Conservation (phyloP, 176 grass and related monocot genomes). For the Eragrostis curvula region DNA sequence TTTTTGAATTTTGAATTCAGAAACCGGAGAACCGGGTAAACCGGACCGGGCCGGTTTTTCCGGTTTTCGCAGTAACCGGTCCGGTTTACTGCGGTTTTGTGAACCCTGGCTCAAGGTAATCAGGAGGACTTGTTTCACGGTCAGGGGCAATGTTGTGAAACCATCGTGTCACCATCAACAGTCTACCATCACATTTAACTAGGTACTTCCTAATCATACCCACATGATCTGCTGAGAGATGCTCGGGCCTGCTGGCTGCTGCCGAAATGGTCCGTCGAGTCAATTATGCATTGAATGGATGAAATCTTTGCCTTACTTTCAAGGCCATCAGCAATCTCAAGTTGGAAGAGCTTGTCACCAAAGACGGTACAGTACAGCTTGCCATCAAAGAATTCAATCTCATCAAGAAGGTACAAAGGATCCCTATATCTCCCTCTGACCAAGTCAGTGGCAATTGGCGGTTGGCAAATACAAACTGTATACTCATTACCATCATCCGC, state of each 20-base stretch:
- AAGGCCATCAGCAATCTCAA: background rate
- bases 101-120: background rate
- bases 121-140: background rate
- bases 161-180: background rate
- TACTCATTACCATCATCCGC: background rate
- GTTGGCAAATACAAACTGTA: background rate
- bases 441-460: background rate
- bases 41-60: no score
- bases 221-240: background rate
- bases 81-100: no score
- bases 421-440: background rate
- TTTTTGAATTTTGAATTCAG: no score
- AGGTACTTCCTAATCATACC: background rate
- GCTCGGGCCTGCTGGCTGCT: background rate
- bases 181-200: conserved; percentile 12
- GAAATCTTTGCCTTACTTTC: background rate
- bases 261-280: background rate
- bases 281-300: background rate
- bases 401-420: background rate
- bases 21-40: no score
- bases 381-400: conserved; percentile 6
- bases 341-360: background rate
- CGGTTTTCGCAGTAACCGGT: no score
- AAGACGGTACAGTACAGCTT: background rate
- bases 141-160: background rate